phyloP scores from a whole-genome alignment of 1,139 yeast genomes.

The Ogataea hybrid region DNA sequence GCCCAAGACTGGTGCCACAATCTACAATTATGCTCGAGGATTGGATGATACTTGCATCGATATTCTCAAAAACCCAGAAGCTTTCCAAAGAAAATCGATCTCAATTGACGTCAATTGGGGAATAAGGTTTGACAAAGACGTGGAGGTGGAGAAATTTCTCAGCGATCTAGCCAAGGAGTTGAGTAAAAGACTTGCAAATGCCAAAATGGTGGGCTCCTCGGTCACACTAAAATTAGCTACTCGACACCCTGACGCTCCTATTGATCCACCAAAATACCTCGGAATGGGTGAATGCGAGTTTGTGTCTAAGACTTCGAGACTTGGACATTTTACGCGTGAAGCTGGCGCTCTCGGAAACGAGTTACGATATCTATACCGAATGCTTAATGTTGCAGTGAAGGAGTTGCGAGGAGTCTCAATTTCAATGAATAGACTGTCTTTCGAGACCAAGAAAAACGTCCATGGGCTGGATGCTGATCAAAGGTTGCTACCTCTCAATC shows the following conservation, averaged over 20 bases:
- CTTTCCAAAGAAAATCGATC: slow-evolving; percentile 62
- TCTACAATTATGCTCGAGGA: slow-evolving; percentile 63
- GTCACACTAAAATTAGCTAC: slow-evolving; percentile 65
- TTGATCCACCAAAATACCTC: slow-evolving; percentile 70
- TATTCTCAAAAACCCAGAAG: slow-evolving; percentile 43
- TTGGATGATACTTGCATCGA: slow-evolving; percentile 59
- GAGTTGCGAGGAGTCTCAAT: slow-evolving; percentile 82
- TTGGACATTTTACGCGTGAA: slow-evolving; percentile 68
- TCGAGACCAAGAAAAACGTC: slow-evolving; percentile 32
- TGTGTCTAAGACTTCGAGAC: slow-evolving; percentile 52
- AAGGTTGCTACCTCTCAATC: slow-evolving; percentile 40
- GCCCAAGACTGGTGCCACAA: slow-evolving; percentile 61
- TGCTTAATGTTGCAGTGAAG: slow-evolving; percentile 49
- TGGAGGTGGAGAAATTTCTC: slow-evolving; percentile 65
- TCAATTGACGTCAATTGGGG: slow-evolving; percentile 95
- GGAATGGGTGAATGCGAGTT: slow-evolving; percentile 85
- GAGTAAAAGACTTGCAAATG: slow-evolving; percentile 45
- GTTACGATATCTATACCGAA: slow-evolving; percentile 53
- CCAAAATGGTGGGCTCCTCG: slow-evolving; percentile 54
- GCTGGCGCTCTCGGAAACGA: slow-evolving; percentile 61
- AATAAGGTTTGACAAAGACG: slow-evolving; percentile 60
- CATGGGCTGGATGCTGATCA: slow-evolving; percentile 35
- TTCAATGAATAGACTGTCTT: slow-evolving; percentile 55
- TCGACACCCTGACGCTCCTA: slow-evolving; percentile 64
- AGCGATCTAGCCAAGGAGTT: slow-evolving; percentile 60